phyloP scores from a whole-genome alignment of 2,329 filamentous ascomycete species.

The Mycocentrospora acerina region DNA sequence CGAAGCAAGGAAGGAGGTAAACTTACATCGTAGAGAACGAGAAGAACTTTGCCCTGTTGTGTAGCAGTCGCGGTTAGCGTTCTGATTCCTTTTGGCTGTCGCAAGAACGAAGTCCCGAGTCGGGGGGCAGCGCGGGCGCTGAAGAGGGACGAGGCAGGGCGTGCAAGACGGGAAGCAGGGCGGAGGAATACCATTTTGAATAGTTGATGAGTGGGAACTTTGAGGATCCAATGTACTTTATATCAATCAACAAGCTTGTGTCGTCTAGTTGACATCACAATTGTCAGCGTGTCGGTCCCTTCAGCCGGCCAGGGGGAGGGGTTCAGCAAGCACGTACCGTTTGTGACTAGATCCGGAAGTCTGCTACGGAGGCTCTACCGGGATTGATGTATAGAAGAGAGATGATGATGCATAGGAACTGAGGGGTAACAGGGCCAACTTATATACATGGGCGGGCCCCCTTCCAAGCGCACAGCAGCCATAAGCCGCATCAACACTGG shows the following conservation, averaged over 20 bases:
- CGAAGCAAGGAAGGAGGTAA: conserved; percentile 7
- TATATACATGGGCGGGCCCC: conserved; percentile 31
- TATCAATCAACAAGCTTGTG: conserved; percentile 19
- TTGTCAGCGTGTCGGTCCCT: conserved; percentile 20
- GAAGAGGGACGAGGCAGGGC: conserved; percentile 56
- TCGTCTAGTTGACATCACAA: conserved; percentile 31
- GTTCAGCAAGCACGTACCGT: conserved; percentile 28
- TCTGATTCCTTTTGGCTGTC: conserved; percentile 55
- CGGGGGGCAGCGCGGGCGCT: conserved; percentile 47
- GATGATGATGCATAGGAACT: conserved; percentile 15
- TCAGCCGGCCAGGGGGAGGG: conserved; percentile 14
- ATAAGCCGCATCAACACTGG: too few species aligned
- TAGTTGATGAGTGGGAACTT: conserved; percentile 21
- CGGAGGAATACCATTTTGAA: conserved; percentile 63
- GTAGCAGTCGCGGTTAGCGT: conserved; percentile 65
- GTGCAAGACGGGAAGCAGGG: conserved; percentile 60
- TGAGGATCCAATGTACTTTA: conserved; percentile 19
- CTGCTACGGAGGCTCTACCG: conserved; percentile 5
- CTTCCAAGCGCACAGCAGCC: neutral
- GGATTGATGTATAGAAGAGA: conserved; percentile 16
- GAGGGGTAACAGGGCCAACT: conserved; percentile 24
- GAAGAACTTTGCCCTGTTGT: conserved; percentile 90
- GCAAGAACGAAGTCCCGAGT: conserved; percentile 47
- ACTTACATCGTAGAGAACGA: conserved; percentile 88
- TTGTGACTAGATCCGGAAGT: conserved; percentile 21